A percentile compares a stretch with the other conserved stretches of the same genome.
These are phyloP conservation scores for Linderina pennispora DNA, from an alignment of 192 early-diverging fungal genomes.

Conservation along the genomic window DNA sequence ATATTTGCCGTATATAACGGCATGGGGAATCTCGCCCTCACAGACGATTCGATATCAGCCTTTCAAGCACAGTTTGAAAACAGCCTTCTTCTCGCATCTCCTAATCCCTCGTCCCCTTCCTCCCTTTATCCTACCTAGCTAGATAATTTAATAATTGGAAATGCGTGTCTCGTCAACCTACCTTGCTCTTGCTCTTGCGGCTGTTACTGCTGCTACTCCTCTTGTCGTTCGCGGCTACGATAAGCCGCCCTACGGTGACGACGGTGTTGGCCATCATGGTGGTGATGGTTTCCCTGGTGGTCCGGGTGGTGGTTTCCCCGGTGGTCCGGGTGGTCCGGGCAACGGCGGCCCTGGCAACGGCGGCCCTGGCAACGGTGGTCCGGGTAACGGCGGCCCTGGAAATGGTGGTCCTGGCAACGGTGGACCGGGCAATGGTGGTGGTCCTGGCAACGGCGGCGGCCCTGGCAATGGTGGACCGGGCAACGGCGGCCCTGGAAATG, in stretches of 20 bases:
- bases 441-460: constrained; percentile 1
- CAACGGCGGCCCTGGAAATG: constrained; percentile 2
- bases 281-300: background rate
- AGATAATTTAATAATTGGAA: background rate
- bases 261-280: background rate
- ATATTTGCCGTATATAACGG: too few relatives aligned
- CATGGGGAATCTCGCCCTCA: too few relatives aligned
- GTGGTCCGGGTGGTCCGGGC: background rate
- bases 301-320: constrained; percentile 4
- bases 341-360: constrained; percentile 3
- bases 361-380: constrained; percentile 7
- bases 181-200: background rate
- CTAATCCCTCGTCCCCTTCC: background rate
- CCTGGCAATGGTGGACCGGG: constrained; percentile 8
- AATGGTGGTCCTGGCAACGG: constrained; percentile 4
- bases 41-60: background rate
- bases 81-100: background rate
- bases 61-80: background rate
- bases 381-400: background rate
- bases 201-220: constrained; percentile 1
- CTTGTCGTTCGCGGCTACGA: constrained; percentile 3
- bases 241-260: background rate
- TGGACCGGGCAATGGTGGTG: background rate
- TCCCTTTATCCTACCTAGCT: background rate
- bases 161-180: constrained; percentile 4